These are phyloP conservation scores for Oryza glaberrima DNA, from an alignment of 176 grass and related monocot species.

Conservation along the genomic window DNA sequence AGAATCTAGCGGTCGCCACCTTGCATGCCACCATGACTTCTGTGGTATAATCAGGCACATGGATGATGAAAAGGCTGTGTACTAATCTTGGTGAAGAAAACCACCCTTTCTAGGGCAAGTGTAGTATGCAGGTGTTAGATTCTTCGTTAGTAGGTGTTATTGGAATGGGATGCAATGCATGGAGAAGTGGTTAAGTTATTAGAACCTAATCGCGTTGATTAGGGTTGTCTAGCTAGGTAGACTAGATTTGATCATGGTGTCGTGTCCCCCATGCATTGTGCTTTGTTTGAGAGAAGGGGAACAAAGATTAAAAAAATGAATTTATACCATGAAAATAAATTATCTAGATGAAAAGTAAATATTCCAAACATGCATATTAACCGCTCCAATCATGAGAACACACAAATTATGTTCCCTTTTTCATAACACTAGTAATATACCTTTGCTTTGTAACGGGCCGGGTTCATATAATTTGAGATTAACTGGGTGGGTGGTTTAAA, in stretches of 20 bases:
- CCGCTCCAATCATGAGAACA: neutral
- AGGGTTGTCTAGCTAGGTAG: neutral
- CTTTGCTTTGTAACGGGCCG: too few species aligned
- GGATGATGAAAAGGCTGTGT: neutral
- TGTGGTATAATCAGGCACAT: constrained; percentile 19
- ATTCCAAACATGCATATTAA: neutral
- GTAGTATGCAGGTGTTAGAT: neutral
- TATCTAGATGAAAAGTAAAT: neutral
- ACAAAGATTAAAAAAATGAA: neutral
- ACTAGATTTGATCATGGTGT: neutral
- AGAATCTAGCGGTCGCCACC: constrained; percentile 42
- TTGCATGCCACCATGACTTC: constrained; percentile 1
- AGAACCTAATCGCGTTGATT: neutral
- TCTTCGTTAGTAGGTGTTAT: constrained; percentile 2
- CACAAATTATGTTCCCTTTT: neutral
- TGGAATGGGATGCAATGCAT: neutral
- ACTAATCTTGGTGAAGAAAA: neutral
- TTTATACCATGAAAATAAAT: neutral
- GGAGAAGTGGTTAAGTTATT: neutral
- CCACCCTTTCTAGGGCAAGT: neutral
- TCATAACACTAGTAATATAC: neutral
- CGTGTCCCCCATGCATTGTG: constrained; percentile 1
- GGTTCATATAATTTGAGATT: too few species aligned
- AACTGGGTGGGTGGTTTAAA: too few species aligned
- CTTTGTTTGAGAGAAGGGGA: constrained; percentile 30